Percentiles rank a stretch among this genome's conserved stretches.
Evolutionary conservation across 2,329 filamentous ascomycete species (phyloP).

Genomic region (Xylaria sp.): DNA sequence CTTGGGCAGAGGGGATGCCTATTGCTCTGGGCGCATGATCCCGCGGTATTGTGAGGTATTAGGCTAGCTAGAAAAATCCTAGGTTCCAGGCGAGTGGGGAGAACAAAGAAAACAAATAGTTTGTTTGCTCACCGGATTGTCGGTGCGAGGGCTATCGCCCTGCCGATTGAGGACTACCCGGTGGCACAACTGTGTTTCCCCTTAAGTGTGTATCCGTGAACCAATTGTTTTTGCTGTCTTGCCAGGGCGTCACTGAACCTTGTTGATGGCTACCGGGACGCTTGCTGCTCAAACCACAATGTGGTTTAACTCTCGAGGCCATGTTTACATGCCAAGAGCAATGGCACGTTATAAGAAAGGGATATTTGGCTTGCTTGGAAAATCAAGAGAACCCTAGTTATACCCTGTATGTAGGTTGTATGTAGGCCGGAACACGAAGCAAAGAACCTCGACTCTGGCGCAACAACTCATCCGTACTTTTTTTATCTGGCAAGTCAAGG

Average conservation of each 20-base stretch:
- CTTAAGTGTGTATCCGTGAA: conserved; percentile 1
- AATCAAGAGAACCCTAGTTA: neutral
- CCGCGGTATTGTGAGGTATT: conserved; percentile 1
- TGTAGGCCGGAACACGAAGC: neutral
- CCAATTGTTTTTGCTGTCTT: neutral
- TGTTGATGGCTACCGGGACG: neutral
- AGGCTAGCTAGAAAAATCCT: neutral
- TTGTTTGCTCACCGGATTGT: conserved; percentile 25
- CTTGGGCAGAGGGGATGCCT: neutral
- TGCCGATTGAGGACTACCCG: neutral
- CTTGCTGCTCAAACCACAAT: neutral
- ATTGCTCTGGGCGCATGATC: neutral
- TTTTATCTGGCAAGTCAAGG: neutral
- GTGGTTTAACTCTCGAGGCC: neutral
- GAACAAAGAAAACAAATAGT: conserved; percentile 17
- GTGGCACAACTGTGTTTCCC: conserved; percentile 6
- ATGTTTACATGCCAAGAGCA: neutral
- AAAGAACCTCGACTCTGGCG: neutral
- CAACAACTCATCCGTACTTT: neutral
- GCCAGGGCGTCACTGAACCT: neutral
- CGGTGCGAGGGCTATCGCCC: conserved; percentile 2
- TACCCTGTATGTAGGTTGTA: neutral
- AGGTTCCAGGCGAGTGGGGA: neutral
- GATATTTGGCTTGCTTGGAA: neutral
- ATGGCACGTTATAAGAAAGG: neutral